These are phyloP conservation scores for Asterophora lycoperdoides DNA, from an alignment of 768 basidiomycete species.

Conservation along the genomic window DNA sequence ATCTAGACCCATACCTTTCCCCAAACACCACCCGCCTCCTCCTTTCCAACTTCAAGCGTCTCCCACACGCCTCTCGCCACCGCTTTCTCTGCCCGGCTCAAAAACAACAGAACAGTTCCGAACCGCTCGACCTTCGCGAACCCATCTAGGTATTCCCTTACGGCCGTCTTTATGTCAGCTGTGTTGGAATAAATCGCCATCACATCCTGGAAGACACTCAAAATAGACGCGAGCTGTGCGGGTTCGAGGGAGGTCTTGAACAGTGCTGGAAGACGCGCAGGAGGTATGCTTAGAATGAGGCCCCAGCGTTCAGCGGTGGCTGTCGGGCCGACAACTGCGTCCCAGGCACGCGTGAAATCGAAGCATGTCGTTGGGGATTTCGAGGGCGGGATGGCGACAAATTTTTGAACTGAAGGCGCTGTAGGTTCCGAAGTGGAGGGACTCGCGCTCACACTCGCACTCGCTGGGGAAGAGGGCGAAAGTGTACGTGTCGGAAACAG, in stretches of 20 bases:
- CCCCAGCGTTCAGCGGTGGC: constrained; percentile 48
- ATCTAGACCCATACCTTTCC: constrained; percentile 13
- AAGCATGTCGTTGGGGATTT: constrained; percentile 47
- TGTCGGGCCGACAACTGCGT: constrained; percentile 20
- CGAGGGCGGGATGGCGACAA: background rate
- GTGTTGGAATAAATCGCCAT: constrained; percentile 19
- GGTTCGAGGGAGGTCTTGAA: constrained; percentile 74
- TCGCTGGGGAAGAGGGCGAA: constrained; percentile 1
- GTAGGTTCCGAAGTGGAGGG: background rate
- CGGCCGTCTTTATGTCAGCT: constrained; percentile 3
- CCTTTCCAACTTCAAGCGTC: constrained; percentile 27
- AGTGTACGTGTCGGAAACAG: constrained; percentile 40
- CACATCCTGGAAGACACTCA: constrained; percentile 43
- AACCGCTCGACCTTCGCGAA: constrained; percentile 59
- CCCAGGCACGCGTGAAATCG: constrained; percentile 63
- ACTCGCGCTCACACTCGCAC: background rate
- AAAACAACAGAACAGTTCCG: constrained; percentile 56
- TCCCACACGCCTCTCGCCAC: constrained; percentile 45
- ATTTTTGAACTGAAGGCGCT: background rate
- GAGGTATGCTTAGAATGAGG: constrained; percentile 51
- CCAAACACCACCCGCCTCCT: constrained; percentile 23
- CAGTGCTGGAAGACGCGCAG: constrained; percentile 51
- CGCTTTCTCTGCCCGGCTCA: constrained; percentile 52
- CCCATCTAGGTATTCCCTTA: constrained; percentile 45
- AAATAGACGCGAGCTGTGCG: constrained; percentile 50